Conservation (phyloP, 768 basidiomycete species). For the Hygrocybe punicea region DNA sequence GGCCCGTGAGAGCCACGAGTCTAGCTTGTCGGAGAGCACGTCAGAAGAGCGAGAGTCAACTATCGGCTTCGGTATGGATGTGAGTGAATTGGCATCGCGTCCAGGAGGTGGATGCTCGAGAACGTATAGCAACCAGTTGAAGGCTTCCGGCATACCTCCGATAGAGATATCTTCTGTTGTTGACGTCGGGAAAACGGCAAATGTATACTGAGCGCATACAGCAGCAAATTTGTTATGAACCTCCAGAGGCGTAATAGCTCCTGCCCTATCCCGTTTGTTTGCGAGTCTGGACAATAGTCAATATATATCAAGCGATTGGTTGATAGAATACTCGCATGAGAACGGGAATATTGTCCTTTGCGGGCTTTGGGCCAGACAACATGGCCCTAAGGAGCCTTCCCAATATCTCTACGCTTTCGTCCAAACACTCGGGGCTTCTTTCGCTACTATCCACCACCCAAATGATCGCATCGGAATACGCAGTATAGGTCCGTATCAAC, state of each 20-base stretch:
- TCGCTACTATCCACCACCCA: conserved; percentile 64
- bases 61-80: conserved; percentile 1
- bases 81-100: conserved; percentile 1
- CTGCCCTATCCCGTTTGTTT: conserved; percentile 61
- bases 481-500: conserved; percentile 23
- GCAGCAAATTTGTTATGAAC: conserved; percentile 37
- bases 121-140: conserved; percentile 38
- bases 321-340: conserved; percentile 28
- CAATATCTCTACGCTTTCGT: conserved; percentile 52
- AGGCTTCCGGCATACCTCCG: conserved; percentile 36
- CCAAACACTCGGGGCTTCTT: conserved; percentile 37
- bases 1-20: conserved; percentile 35
- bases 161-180: conserved; percentile 17
- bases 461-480: conserved; percentile 51
- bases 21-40: conserved; percentile 33
- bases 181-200: conserved; percentile 29
- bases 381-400: conserved; percentile 34
- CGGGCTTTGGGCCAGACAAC: conserved; percentile 5
- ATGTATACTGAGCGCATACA: conserved; percentile 28
- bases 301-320: not conserved
- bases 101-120: conserved; percentile 25
- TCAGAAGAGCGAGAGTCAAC: conserved; percentile 19
- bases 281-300: conserved; percentile 38
- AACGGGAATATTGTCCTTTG: conserved; percentile 23
- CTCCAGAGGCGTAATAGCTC: conserved; percentile 47